Evolutionary conservation across 257 asterid species (phyloP).

Genomic region (Verbena officinalis): DNA sequence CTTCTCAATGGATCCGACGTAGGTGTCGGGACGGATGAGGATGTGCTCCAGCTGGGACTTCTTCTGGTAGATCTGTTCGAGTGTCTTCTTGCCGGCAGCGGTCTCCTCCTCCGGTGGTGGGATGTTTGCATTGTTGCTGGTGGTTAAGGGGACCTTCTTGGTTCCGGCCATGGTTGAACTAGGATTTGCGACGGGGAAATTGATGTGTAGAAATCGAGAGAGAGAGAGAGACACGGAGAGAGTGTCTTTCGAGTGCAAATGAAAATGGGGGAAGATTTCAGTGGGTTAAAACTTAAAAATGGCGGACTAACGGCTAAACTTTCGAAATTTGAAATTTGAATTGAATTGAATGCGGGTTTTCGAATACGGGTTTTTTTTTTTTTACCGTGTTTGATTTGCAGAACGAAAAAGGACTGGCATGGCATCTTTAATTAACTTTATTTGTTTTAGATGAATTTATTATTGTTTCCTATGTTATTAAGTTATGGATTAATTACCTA

Average conservation of each 20-base stretch:
- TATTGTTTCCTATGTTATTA: too few species aligned
- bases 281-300: constrained; percentile 24
- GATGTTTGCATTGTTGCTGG: constrained; percentile 80
- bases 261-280: constrained; percentile 20
- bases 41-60: constrained; percentile 97
- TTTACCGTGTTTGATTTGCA: not conserved
- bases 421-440: too few species aligned
- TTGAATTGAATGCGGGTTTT: constrained; percentile 27
- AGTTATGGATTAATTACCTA: too few species aligned
- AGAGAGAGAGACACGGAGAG: constrained; percentile 53
- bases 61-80: constrained; percentile 92
- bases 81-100: constrained; percentile 54
- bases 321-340: constrained; percentile 39
- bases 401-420: too few species aligned
- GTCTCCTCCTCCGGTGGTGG: constrained; percentile 28
- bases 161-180: constrained; percentile 59
- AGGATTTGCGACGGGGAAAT: constrained; percentile 27
- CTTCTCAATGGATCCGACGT: constrained; percentile 88
- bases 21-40: constrained; percentile 95
- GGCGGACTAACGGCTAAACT: constrained; percentile 31
- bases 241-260: constrained; percentile 42
- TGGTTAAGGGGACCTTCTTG: constrained; percentile 54
- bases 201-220: constrained; percentile 8
- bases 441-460: too few species aligned
- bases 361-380: not conserved